Evolutionary conservation across 106 monocot species (phyloP).

Genomic region (Acorus gramineus): DNA sequence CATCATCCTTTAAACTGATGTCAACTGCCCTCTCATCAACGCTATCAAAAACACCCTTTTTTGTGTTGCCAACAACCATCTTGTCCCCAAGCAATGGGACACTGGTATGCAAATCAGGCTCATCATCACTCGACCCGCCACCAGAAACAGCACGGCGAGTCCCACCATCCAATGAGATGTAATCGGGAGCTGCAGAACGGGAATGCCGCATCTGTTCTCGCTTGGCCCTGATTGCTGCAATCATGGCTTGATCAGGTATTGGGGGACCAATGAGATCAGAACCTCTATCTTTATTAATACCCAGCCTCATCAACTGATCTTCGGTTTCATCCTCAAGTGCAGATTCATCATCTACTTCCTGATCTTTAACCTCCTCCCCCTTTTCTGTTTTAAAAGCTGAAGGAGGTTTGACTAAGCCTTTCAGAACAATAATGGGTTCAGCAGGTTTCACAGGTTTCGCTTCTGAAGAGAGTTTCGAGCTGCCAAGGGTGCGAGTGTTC

Average conservation of each 20-base stretch:
- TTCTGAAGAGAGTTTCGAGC: constrained; percentile 12
- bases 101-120: constrained; percentile 62
- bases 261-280: not conserved
- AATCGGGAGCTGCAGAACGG: constrained; percentile 49
- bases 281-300: constrained; percentile 25
- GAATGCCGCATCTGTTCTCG: constrained; percentile 59
- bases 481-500: constrained; percentile 85
- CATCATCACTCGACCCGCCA: constrained; percentile 76
- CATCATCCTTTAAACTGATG: constrained; percentile 8
- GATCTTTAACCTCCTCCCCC: constrained; percentile 9
- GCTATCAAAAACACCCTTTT: constrained; percentile 58
- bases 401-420: constrained; percentile 67
- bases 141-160: constrained; percentile 20
- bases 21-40: constrained; percentile 20
- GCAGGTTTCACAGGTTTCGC: constrained; percentile 9
- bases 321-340: not conserved
- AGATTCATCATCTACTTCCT: constrained; percentile 12
- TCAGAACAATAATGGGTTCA: constrained; percentile 64
- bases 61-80: constrained; percentile 15
- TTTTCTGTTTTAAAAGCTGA: constrained; percentile 1
- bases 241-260: constrained; percentile 73
- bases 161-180: constrained; percentile 67
- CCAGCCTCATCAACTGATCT: constrained; percentile 23
- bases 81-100: constrained; percentile 54
- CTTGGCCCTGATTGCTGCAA: constrained; percentile 71